A percentile compares a stretch with the other conserved stretches of the same genome.
Conservation (phyloP, 1,284 basidiomycete species). For the Rugosomyces carneus region DNA sequence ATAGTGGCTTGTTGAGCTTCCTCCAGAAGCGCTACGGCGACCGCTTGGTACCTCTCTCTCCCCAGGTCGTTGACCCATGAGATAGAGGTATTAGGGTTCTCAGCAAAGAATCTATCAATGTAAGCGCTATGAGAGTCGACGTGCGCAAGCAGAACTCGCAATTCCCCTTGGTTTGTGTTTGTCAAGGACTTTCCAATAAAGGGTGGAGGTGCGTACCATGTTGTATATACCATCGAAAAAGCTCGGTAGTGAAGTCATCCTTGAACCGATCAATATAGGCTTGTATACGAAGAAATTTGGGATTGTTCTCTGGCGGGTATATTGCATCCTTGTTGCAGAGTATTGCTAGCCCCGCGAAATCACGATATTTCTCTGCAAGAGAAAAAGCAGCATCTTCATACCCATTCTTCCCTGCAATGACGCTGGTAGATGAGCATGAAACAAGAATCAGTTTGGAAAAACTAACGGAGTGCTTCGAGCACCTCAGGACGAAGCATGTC, state of each 20-base stretch:
- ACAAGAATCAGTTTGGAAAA: background rate
- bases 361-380: constrained; percentile 81
- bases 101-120: constrained; percentile 72
- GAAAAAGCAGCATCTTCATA: constrained; percentile 67
- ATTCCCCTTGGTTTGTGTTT: constrained; percentile 44
- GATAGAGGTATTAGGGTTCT: constrained; percentile 57
- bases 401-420: constrained; percentile 54
- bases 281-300: constrained; percentile 53
- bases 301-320: constrained; percentile 59
- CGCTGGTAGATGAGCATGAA: constrained; percentile 16
- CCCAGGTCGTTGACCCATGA: constrained; percentile 91
- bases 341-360: constrained; percentile 78
- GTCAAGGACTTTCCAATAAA: background rate
- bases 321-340: constrained; percentile 69
- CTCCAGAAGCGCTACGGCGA: constrained; percentile 57
- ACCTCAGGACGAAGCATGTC: constrained; percentile 63
- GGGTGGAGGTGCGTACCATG: constrained; percentile 43
- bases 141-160: constrained; percentile 72
- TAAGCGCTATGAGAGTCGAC: constrained; percentile 56
- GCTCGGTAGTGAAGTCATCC: constrained; percentile 79
- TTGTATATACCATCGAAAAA: constrained; percentile 85
- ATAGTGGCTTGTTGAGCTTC: constrained; percentile 56
- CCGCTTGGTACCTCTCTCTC: constrained; percentile 59
- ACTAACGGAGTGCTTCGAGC: constrained; percentile 71
- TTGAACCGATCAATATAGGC: constrained; percentile 78